Evolutionary conservation across 2,329 filamentous ascomycete genomes (phyloP).

Genomic region (Talaromyces sp.): DNA sequence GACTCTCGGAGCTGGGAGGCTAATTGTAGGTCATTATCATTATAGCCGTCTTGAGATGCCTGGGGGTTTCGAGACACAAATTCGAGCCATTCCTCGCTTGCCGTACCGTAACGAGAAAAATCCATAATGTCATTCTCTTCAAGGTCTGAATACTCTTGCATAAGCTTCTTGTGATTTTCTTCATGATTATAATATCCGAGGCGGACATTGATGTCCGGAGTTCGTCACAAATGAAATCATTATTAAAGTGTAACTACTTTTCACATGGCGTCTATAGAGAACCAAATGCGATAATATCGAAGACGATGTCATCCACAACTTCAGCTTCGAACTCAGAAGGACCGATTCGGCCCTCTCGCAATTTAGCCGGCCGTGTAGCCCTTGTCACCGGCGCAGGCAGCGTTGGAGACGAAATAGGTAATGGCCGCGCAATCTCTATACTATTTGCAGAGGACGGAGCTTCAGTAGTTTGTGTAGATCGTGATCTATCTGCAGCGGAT

Average conservation of each 20-base stretch:
- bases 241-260: not conserved
- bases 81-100: not conserved
- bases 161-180: not conserved
- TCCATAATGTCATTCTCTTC: not conserved
- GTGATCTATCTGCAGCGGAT: not conserved
- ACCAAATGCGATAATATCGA: not conserved
- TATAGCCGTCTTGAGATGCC: not conserved
- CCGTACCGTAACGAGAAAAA: not conserved
- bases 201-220: not conserved
- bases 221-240: not conserved
- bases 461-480: not conserved
- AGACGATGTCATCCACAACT: not conserved
- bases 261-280: not conserved
- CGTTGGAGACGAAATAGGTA: not conserved
- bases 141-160: not conserved
- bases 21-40: not conserved
- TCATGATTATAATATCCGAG: not conserved
- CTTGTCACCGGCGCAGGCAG: not conserved
- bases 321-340: not conserved
- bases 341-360: not conserved
- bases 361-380: not conserved
- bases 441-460: not conserved
- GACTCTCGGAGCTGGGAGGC: not conserved
- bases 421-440: not conserved
- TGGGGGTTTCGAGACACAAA: not conserved